These are phyloP conservation scores for Lepidium aucheri DNA, from an alignment of 345 rosid species.

Conservation along the genomic window DNA sequence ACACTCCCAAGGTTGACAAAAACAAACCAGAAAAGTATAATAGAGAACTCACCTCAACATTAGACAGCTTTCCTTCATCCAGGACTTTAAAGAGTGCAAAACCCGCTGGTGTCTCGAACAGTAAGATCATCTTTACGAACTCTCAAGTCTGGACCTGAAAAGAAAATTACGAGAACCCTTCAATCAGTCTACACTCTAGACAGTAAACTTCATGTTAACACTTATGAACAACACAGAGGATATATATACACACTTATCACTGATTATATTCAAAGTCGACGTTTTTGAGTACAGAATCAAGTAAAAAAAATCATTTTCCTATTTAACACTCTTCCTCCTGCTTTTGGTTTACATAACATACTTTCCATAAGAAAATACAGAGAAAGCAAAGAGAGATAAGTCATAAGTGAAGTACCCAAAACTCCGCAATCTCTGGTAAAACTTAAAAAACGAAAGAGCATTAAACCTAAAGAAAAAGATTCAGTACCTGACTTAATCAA, in stretches of 20 bases:
- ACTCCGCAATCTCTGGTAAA: not conserved
- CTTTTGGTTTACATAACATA: not conserved
- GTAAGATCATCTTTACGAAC: slow-evolving; percentile 13
- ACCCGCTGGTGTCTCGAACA: slow-evolving; percentile 29
- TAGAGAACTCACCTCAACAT: slow-evolving; percentile 47
- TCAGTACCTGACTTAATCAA: not conserved
- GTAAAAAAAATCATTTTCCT: not conserved
- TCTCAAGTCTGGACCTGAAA: not conserved
- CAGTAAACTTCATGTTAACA: not conserved
- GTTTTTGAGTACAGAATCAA: not conserved
- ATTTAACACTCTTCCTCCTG: not conserved
- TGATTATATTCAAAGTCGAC: not conserved
- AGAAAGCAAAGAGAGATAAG: not conserved
- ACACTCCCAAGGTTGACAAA: too few relatives aligned
- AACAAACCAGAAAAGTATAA: not conserved
- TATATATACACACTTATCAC: not conserved
- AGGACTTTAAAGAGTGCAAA: slow-evolving; percentile 62
- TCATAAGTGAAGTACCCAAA: not conserved
- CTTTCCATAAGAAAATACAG: not conserved
- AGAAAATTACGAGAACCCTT: not conserved
- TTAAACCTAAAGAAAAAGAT: not conserved
- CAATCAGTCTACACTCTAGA: not conserved
- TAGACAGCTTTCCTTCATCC: slow-evolving; percentile 61
- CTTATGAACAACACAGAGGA: not conserved
- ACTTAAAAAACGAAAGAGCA: not conserved